Conservation (phyloP, 148 eudicot species). For the Tetragonia tetragonoides region DNA sequence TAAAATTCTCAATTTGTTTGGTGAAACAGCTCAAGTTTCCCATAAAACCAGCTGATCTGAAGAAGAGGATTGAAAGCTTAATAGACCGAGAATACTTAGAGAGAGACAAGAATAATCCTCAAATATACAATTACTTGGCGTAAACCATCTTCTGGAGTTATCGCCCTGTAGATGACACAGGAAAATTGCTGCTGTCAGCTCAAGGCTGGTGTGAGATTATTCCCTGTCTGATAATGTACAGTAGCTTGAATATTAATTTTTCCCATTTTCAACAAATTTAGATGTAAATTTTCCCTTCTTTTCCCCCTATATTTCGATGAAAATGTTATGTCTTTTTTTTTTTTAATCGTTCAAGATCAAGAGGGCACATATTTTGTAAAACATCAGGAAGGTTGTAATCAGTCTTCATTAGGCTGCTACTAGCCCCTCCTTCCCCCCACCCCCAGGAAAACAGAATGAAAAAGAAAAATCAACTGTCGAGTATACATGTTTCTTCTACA, state of each 20-base stretch:
- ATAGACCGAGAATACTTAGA: conserved; percentile 95
- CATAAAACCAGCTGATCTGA: conserved; percentile 91
- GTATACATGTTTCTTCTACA: too few species aligned
- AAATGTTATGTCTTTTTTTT: neutral
- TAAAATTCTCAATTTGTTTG: conserved; percentile 20
- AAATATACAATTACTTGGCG: conserved; percentile 94
- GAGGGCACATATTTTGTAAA: conserved; percentile 17
- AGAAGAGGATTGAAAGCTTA: conserved; percentile 96
- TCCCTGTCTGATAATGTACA: conserved; percentile 32
- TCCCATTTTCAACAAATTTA: conserved; percentile 14
- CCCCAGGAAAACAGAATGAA: neutral
- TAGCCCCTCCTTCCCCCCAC: neutral
- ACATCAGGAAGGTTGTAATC: conserved; percentile 17
- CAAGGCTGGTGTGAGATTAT: conserved; percentile 19
- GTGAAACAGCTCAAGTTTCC: conserved; percentile 90
- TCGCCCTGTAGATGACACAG: conserved; percentile 22
- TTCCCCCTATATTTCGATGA: conserved; percentile 13
- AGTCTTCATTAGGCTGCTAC: neutral
- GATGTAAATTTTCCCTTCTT: conserved; percentile 17
- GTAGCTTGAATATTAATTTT: conserved; percentile 11
- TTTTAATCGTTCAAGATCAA: conserved; percentile 8
- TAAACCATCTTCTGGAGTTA: conserved; percentile 25
- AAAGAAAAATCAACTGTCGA: neutral
- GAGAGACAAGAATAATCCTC: conserved; percentile 93
- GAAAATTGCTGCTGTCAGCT: conserved; percentile 3